A percentile compares a stretch with the other conserved stretches of the same genome.
Evolutionary conservation across 768 basidiomycete species (phyloP).

Genomic region (Boletus barrowsii): DNA sequence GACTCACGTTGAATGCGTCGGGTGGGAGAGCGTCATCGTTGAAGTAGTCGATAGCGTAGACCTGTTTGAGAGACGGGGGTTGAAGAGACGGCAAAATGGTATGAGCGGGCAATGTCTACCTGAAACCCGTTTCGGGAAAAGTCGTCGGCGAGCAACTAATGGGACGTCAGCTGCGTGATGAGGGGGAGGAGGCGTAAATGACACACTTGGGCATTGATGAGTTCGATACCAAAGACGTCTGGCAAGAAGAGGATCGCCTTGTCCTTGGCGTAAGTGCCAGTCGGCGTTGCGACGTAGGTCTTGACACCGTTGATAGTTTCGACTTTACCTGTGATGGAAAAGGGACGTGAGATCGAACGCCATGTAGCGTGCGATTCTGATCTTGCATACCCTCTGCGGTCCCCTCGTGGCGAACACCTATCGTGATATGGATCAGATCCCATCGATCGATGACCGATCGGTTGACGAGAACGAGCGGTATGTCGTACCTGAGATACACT

Average conservation of each 20-base stretch:
- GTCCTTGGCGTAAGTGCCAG: slow-evolving; percentile 47
- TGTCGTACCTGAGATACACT: slow-evolving; percentile 53
- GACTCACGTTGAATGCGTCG: slow-evolving; percentile 14
- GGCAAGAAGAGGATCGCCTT: slow-evolving; percentile 55
- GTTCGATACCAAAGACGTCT: slow-evolving; percentile 50
- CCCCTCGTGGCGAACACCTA: slow-evolving; percentile 51
- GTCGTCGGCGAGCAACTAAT: slow-evolving; percentile 43
- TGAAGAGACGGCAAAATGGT: background rate
- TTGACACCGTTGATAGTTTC: slow-evolving; percentile 46
- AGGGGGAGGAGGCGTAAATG: background rate
- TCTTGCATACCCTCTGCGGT: slow-evolving; percentile 37
- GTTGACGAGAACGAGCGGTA: background rate
- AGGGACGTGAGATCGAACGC: background rate
- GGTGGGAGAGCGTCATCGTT: slow-evolving; percentile 25
- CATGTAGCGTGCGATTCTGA: background rate
- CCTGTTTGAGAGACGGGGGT: background rate
- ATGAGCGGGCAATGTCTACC: slow-evolving; percentile 12
- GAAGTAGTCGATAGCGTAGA: slow-evolving; percentile 27
- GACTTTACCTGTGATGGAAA: slow-evolving; percentile 34
- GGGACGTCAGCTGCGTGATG: background rate
- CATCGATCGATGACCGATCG: background rate
- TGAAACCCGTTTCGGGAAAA: slow-evolving; percentile 40
- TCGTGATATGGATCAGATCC: background rate
- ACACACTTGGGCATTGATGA: slow-evolving; percentile 45
- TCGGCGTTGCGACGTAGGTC: slow-evolving; percentile 54